Percentiles rank a stretch among this genome's conserved stretches.
These are phyloP conservation scores for Schrenkiella parvula DNA, from an alignment of 345 rosid species.

Conservation along the genomic window DNA sequence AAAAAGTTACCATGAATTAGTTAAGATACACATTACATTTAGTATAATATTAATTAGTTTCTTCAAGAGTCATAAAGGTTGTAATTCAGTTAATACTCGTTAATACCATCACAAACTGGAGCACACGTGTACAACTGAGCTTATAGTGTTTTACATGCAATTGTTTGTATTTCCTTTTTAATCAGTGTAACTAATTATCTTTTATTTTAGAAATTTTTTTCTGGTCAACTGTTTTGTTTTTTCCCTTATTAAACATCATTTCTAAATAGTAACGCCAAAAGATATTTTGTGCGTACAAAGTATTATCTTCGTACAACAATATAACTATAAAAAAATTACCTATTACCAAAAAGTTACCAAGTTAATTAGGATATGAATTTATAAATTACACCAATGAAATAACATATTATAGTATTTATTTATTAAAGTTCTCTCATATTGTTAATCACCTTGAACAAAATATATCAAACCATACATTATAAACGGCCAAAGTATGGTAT, in stretches of 20 bases:
- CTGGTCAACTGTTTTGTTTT: neutral
- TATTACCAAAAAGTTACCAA: too few relatives aligned
- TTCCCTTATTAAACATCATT: neutral
- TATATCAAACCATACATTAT: neutral
- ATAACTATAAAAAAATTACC: too few relatives aligned
- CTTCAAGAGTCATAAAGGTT: neutral
- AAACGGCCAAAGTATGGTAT: neutral
- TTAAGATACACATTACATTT: neutral
- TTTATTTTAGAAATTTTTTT: neutral
- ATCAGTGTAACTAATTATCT: neutral
- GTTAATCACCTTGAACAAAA: neutral
- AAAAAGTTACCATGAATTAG: neutral
- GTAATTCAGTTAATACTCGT: neutral
- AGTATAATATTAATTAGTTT: neutral
- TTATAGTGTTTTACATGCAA: neutral
- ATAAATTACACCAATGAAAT: neutral
- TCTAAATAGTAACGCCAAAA: neutral
- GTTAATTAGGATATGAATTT: neutral
- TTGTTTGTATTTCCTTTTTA: neutral
- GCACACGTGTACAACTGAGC: neutral
- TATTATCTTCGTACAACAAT: neutral
- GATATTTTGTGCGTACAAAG: neutral
- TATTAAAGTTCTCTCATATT: too few relatives aligned
- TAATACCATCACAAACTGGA: neutral
- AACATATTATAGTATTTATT: neutral